phyloP scores from a whole-genome alignment of 768 basidiomycete species.

The Tylopilus vinaceipallidus region DNA sequence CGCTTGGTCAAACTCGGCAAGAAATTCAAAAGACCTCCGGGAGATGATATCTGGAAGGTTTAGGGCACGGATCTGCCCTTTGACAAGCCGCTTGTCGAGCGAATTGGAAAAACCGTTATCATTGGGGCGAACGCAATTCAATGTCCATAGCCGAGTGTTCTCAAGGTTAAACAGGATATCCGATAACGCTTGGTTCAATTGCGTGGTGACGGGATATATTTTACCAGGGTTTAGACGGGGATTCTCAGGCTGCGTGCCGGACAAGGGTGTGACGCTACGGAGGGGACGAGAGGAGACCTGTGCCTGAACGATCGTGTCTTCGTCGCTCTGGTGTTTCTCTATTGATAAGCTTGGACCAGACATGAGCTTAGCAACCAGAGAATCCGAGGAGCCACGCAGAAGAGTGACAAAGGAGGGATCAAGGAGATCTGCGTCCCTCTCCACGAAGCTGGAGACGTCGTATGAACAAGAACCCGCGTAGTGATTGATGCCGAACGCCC shows the following conservation, averaged over 20 bases:
- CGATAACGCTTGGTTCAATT: slow-evolving; percentile 53
- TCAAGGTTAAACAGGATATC: slow-evolving; percentile 47
- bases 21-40: slow-evolving; percentile 48
- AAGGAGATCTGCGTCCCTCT: slow-evolving; percentile 50
- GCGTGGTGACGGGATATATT: slow-evolving; percentile 58
- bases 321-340: slow-evolving; percentile 57
- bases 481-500: slow-evolving; percentile 59
- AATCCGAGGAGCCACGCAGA: slow-evolving; percentile 48
- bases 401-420: slow-evolving; percentile 57
- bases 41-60: slow-evolving; percentile 53
- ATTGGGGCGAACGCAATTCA: slow-evolving; percentile 62
- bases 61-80: slow-evolving; percentile 51
- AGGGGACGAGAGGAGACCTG: slow-evolving; percentile 60
- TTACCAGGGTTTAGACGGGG: slow-evolving; percentile 47
- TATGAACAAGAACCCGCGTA: slow-evolving; percentile 55
- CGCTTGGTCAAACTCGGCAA: slow-evolving; percentile 46
- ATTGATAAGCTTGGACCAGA: slow-evolving; percentile 59
- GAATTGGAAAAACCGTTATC: slow-evolving; percentile 62
- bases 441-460: slow-evolving; percentile 47
- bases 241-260: slow-evolving; percentile 32
- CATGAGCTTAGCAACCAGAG: slow-evolving; percentile 58
- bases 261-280: slow-evolving; percentile 43
- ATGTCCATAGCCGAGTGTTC: slow-evolving; percentile 48
- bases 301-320: slow-evolving; percentile 57
- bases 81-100: slow-evolving; percentile 62